Evolutionary conservation across 192 early-diverging fungal genomes (phyloP), one percentile per base, ranked within the genome.

Genomic region (Coemansia sp.): DNA sequence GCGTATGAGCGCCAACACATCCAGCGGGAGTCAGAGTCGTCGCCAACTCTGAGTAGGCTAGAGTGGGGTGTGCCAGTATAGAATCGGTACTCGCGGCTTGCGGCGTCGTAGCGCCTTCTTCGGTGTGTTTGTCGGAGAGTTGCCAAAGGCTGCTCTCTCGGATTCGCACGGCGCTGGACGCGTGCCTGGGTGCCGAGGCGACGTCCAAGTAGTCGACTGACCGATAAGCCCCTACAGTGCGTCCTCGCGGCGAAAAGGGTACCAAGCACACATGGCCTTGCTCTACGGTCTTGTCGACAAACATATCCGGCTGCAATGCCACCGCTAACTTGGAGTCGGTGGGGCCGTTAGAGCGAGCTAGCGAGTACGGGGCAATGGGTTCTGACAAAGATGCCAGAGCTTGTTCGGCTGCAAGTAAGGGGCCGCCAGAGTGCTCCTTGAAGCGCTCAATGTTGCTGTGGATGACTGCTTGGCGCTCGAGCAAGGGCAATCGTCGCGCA

Each of bases 391-490:
- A 56, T 34, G 60, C 64, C 34, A 53, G 40, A 13, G 43, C 32
- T 39, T 47, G 22, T 4, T 40, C 63, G 1, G 43, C 40, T 12
- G 67, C 44, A n/a, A 56, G 10, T 24, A 34, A 27, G 11, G 62
- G 34, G 16, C 18, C 32, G 8, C 39, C 58, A 8, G 64, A 67
- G 40, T 47, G 65, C 74, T 80, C 75, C 62, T 70, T 74, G 61
- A 76, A 69, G 35, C 62, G 67, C 64, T 70, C 73, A 5, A 71
- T 69, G 56, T 38, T 73, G 53, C 78, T 72, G 59, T 80, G 78
- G 62, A 84, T 82, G 4, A 62, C 75, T 0, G 78, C 73, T 64
- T 83, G 79, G 59, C 76, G 74, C 55, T 78, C 85, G 8, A 78
- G 83, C 41, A 80, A 44, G 5, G 72, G 69, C 62, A 82, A 65